Percentiles rank a stretch among this genome's conserved stretches.
These are phyloP conservation scores for Gentiana straminea DNA, from an alignment of 257 asterid species.

Conservation along the genomic window DNA sequence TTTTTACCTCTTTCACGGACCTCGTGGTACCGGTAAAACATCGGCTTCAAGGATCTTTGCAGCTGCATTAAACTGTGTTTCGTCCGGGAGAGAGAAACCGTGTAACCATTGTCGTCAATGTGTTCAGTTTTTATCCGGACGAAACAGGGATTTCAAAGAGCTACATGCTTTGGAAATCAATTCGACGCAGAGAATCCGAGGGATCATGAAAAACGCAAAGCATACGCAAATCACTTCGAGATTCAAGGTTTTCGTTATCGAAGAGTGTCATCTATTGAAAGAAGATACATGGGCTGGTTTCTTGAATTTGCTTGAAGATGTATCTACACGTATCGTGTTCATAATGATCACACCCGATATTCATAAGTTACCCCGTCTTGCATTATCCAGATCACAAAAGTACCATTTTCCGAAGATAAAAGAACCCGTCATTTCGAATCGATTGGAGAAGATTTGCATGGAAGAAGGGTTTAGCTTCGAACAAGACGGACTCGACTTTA, in stretches of 20 bases:
- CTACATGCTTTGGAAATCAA: conserved; percentile 54
- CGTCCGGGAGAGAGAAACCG: conserved; percentile 41
- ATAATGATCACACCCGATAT: conserved; percentile 61
- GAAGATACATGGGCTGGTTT: conserved; percentile 62
- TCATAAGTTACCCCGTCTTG: conserved; percentile 56
- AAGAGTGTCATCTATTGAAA: conserved; percentile 76
- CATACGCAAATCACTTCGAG: conserved; percentile 42
- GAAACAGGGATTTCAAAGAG: conserved; percentile 53
- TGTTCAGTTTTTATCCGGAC: conserved; percentile 54
- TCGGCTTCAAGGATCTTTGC: conserved; percentile 75
- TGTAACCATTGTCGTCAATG: conserved; percentile 83
- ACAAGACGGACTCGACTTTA: conserved; percentile 52
- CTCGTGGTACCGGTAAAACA: conserved; percentile 89
- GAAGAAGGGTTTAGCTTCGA: conserved; percentile 59
- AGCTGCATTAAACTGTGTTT: conserved; percentile 80
- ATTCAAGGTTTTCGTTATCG: conserved; percentile 66
- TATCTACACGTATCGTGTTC: conserved; percentile 43
- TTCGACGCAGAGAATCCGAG: conserved; percentile 30
- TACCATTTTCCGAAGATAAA: conserved; percentile 50
- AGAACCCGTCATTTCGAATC: conserved; percentile 37
- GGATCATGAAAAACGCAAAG: conserved; percentile 32
- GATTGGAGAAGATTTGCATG: conserved; percentile 41
- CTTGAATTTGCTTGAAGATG: conserved; percentile 39
- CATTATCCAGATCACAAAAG: conserved; percentile 42
- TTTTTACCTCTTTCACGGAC: conserved; percentile 71